Evolutionary conservation across 1,139 yeast species (phyloP).

Genomic region (Sugiyamaella japonica): DNA sequence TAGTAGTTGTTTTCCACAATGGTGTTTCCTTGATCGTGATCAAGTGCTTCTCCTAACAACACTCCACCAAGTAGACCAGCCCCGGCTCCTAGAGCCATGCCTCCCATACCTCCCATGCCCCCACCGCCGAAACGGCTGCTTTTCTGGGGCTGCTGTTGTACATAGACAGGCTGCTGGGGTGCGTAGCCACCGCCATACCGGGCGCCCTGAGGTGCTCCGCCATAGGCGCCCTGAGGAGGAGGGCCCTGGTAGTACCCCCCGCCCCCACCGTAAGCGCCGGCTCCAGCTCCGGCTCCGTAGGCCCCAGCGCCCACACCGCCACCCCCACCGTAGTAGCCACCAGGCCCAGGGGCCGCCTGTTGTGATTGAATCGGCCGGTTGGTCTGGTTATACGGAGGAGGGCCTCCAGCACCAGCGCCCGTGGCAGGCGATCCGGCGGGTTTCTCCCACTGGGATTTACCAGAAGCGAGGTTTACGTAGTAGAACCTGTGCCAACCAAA

Average conservation of each 20-base stretch:
- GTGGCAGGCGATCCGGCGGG: slow-evolving; percentile 57
- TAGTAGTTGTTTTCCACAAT: slow-evolving; percentile 38
- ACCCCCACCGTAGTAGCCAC: slow-evolving; percentile 16
- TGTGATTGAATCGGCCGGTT: slow-evolving; percentile 23
- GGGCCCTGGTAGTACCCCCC: slow-evolving; percentile 28
- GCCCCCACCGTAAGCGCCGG: slow-evolving; percentile 14
- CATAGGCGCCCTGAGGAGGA: slow-evolving; percentile 24
- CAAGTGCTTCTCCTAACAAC: slow-evolving; percentile 52
- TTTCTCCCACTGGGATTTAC: slow-evolving; percentile 87
- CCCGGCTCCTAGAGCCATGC: slow-evolving; percentile 71
- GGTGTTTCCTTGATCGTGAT: slow-evolving; percentile 26
- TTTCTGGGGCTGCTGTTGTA: slow-evolving; percentile 35
- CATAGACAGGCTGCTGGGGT: slow-evolving; percentile 36
- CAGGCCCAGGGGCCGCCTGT: slow-evolving; percentile 19
- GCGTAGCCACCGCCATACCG: slow-evolving; percentile 31
- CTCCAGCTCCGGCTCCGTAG: neutral
- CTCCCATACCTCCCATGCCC: slow-evolving; percentile 52
- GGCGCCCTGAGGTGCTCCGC: slow-evolving; percentile 23
- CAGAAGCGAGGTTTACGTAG: slow-evolving; percentile 71
- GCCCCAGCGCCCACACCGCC: slow-evolving; percentile 10
- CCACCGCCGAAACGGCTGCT: slow-evolving; percentile 40
- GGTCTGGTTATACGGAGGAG: slow-evolving; percentile 27
- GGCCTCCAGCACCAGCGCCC: slow-evolving; percentile 21
- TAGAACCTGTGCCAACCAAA: slow-evolving; percentile 29
- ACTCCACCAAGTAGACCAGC: slow-evolving; percentile 80